phyloP scores from a whole-genome alignment of 2,329 filamentous ascomycete species.

The Xylariaceae sp. region DNA sequence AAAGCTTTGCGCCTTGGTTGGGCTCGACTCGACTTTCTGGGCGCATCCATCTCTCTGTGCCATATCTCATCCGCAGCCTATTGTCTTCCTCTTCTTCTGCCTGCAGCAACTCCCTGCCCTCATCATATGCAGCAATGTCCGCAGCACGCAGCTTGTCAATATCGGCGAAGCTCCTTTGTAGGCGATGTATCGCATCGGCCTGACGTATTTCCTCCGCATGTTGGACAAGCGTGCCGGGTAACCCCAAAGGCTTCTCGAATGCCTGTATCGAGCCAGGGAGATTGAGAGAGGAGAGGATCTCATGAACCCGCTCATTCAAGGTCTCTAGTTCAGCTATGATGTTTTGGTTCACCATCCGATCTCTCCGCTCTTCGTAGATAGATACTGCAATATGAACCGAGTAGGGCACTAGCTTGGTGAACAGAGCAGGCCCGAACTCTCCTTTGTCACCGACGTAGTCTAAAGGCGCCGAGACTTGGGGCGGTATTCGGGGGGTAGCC shows the following conservation, averaged over 20 bases:
- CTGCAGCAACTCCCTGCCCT: conserved; percentile 73
- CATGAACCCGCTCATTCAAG: conserved; percentile 75
- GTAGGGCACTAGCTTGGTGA: conserved; percentile 89
- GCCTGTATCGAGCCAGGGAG: conserved; percentile 91
- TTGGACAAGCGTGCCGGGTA: conserved; percentile 79
- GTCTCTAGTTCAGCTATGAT: conserved; percentile 81
- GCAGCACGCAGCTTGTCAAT: conserved; percentile 84
- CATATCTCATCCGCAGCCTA: conserved; percentile 68
- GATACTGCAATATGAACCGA: conserved; percentile 92
- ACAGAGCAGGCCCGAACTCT: conserved; percentile 79
- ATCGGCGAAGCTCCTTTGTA: conserved; percentile 79
- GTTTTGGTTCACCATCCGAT: conserved; percentile 83
- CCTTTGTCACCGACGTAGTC: conserved; percentile 74
- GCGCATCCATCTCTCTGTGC: conserved; percentile 80
- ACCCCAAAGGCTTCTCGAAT: conserved; percentile 85
- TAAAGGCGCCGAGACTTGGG: conserved; percentile 76
- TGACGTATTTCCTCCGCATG: conserved; percentile 94
- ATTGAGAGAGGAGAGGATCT: conserved; percentile 75
- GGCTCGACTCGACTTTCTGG: conserved; percentile 65
- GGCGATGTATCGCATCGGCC: conserved; percentile 74
- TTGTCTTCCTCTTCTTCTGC: conserved; percentile 84
- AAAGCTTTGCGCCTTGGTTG: conserved; percentile 59
- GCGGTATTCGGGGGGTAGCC: conserved; percentile 74
- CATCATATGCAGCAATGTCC: conserved; percentile 74
- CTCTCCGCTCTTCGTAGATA: conserved; percentile 88